Conservation (phyloP, 352 stramenopile genomes). For the Phytopythium litorale region DNA sequence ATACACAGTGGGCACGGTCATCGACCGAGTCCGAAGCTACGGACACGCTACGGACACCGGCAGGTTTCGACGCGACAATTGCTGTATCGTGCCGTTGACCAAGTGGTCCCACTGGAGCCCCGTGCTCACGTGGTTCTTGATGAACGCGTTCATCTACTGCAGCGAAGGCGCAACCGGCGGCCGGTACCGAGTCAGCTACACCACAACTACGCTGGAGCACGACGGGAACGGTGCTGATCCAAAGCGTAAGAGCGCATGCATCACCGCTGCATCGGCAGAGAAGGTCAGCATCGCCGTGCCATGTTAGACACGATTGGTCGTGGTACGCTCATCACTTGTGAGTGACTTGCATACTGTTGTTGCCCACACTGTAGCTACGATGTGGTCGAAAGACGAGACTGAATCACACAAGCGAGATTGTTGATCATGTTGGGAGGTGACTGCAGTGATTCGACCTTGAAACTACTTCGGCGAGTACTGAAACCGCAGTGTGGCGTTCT, state of each 20-base stretch:
- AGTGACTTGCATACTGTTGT: neutral
- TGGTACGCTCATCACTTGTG: neutral
- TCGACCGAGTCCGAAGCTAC: slow-evolving; percentile 8
- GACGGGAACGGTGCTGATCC: slow-evolving; percentile 1
- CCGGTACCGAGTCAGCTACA: slow-evolving; percentile 60
- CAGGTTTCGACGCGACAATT: neutral
- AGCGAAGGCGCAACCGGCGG: slow-evolving; percentile 75
- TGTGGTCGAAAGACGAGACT: neutral
- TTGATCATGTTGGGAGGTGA: neutral
- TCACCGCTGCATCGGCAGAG: neutral
- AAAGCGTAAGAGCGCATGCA: neutral
- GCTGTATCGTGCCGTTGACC: slow-evolving; percentile 50
- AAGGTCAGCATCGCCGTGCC: neutral
- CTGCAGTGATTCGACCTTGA: no score
- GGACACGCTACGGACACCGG: neutral
- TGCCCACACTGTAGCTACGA: neutral
- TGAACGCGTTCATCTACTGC: slow-evolving; percentile 75
- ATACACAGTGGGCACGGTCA: slow-evolving; percentile 29
- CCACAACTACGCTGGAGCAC: slow-evolving; percentile 30
- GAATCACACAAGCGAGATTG: neutral
- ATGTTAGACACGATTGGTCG: neutral
- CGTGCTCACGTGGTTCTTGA: slow-evolving; percentile 74
- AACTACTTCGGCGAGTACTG: slow-evolving; percentile 14
- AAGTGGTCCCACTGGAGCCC: slow-evolving; percentile 60
- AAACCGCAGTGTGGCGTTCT: slow-evolving; percentile 61